phyloP scores from a whole-genome alignment of 169 alveolate species.

The Besnoitia besnoiti region DNA sequence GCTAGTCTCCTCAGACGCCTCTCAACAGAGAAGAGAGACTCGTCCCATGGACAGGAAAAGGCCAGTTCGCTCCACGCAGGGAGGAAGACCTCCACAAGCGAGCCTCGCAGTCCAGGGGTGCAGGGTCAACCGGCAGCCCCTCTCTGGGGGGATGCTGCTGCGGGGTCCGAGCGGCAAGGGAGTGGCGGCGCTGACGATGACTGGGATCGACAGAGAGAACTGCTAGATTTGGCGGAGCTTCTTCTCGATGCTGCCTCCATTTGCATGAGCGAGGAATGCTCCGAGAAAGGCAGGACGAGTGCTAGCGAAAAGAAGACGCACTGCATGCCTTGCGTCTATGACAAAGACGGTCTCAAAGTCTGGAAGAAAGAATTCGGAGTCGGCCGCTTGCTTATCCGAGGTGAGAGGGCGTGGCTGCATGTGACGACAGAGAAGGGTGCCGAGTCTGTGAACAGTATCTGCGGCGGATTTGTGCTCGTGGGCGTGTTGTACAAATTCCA shows the following conservation, averaged over 20 bases:
- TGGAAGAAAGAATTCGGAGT: slow-evolving; percentile 76
- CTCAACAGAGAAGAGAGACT: background rate
- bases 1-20: background rate
- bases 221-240: background rate
- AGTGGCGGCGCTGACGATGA: background rate
- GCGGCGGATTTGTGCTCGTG: too few species aligned
- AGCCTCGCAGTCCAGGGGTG: too few species aligned
- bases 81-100: too few species aligned
- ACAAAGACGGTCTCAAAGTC: slow-evolving; percentile 75
- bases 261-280: background rate
- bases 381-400: slow-evolving; percentile 70
- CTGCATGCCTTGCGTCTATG: slow-evolving; percentile 60
- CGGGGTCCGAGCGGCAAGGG: background rate
- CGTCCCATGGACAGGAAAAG: background rate
- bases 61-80: background rate
- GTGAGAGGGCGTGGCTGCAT: background rate
- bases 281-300: background rate
- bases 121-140: too few species aligned
- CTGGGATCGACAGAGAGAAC: slow-evolving; percentile 32
- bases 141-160: too few species aligned
- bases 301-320: background rate
- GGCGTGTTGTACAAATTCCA: too few species aligned
- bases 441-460: too few species aligned
- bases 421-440: background rate
- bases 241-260: background rate